Base-by-base conservation (phyloP, 2,329 filamentous ascomycete species). In the Exophiala dermatitidis region DNA sequence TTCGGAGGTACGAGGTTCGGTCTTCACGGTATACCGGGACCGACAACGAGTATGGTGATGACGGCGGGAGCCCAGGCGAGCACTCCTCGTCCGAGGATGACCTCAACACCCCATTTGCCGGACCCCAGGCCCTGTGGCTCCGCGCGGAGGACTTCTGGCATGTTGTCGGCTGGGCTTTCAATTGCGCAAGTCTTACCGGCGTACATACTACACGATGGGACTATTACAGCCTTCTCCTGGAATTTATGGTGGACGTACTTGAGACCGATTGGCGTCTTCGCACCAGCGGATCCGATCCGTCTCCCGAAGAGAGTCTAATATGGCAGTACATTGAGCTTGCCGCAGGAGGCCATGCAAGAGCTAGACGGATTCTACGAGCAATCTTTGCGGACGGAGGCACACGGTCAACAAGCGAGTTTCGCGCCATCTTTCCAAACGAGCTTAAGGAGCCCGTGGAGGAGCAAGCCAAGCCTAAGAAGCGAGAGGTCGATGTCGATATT, bases 111-210 rank as follows among this genome's bases (percentile, higher is more conserved):
- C 74, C 77, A 6, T 74, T 89, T 53, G 83, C 84, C 1, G 79
- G 80, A 47, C 73, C 78, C 9, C 77, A 82, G 41, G 84, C 85
- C 31, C 59, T 96, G 1, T 95, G 87, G 81, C 73, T 72, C 10
- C 79, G 81, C n/a, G 87, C 85, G 0, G 83, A 87, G 56, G 88
- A 95, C 65, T 94, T 97, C 64, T 98, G 93, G 89, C 80, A 83
- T 40, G 80, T 88, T 0, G 78, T 93, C 0, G 93, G 91, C 2
- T 97, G 93, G 93, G 86, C 88, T 0, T 90, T 97, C 68, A 93
- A 91, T 66, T 97, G 91, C 71, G 90, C 88, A 48, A 78, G 86
- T 1, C 68, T 79, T 32, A 82, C 82, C 1, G 54, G 50, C 4
- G 42, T 56, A 4, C 48, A 64, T 34, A 44, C 46, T 1, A 77